These are phyloP conservation scores for Xylaria sp. DNA, from an alignment of 2,329 filamentous ascomycete genomes.

Conservation along the genomic window DNA sequence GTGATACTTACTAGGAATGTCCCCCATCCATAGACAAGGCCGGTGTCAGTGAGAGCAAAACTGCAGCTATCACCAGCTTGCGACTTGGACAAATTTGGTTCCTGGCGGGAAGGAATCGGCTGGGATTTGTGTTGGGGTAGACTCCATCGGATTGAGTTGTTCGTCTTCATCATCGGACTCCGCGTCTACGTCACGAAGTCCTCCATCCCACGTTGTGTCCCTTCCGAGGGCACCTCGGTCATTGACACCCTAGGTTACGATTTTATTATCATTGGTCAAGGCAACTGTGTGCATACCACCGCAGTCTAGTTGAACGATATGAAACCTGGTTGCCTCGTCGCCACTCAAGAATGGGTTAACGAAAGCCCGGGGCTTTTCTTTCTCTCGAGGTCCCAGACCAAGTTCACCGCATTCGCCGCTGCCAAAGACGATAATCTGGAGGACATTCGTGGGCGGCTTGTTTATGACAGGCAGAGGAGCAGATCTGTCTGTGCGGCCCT, in stretches of 20 bases:
- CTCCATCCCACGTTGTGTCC: constrained; percentile 25
- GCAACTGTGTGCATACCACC: constrained; percentile 73
- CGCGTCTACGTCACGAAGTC: constrained; percentile 20
- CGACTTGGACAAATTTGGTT: constrained; percentile 67
- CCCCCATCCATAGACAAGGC: constrained; percentile 74
- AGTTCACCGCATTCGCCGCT: constrained; percentile 62
- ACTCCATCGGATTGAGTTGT: constrained; percentile 66
- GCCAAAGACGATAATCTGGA: constrained; percentile 38
- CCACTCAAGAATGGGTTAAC: constrained; percentile 38
- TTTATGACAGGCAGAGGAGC: constrained; percentile 13
- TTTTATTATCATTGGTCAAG: constrained; percentile 51
- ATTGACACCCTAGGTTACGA: constrained; percentile 62
- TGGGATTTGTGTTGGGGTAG: constrained; percentile 48
- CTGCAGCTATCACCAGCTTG: constrained; percentile 69
- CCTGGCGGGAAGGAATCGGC: constrained; percentile 63
- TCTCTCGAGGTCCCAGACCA: constrained; percentile 41
- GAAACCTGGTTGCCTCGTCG: constrained; percentile 23
- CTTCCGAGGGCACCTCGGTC: constrained; percentile 63
- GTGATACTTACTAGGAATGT: constrained; percentile 66
- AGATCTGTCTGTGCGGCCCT: background rate
- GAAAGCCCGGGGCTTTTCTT: constrained; percentile 37
- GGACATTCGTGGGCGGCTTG: background rate
- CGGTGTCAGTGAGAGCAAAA: constrained; percentile 71
- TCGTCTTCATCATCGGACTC: constrained; percentile 46
- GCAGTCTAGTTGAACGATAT: constrained; percentile 53